These are phyloP conservation scores for Phytophthora pinifolia DNA, from an alignment of 352 stramenopile genomes.

Conservation along the genomic window DNA sequence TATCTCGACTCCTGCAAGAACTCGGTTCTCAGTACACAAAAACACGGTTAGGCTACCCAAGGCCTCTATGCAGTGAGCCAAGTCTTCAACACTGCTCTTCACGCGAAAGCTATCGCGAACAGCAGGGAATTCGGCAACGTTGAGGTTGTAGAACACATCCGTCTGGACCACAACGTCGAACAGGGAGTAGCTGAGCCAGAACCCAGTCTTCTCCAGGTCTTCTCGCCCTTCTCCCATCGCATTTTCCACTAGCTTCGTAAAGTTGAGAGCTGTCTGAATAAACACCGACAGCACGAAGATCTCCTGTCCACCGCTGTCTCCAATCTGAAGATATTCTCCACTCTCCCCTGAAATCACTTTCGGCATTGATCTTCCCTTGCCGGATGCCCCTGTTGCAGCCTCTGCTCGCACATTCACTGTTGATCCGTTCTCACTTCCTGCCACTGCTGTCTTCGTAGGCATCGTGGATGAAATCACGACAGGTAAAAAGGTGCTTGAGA, in stretches of 20 bases:
- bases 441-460: not conserved
- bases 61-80: constrained; percentile 38
- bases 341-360: constrained; percentile 25
- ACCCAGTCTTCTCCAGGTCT: constrained; percentile 29
- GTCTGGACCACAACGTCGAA: constrained; percentile 86
- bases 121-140: constrained; percentile 51
- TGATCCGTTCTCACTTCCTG: not conserved
- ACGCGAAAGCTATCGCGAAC: constrained; percentile 80
- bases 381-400: not conserved
- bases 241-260: constrained; percentile 31
- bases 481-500: constrained; percentile 45
- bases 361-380: not conserved
- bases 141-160: constrained; percentile 70
- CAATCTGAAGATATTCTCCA: constrained; percentile 58
- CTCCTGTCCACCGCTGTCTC: constrained; percentile 36
- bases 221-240: constrained; percentile 16
- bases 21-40: constrained; percentile 65
- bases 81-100: constrained; percentile 47
- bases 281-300: constrained; percentile 70
- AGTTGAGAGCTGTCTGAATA: constrained; percentile 42
- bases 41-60: constrained; percentile 52
- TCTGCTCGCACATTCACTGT: not conserved
- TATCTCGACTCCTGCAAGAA: constrained; percentile 66
- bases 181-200: constrained; percentile 85
- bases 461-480: not conserved